Percentiles rank a stretch among this genome's conserved stretches.
Evolutionary conservation across 805 yeast genomes (phyloP).

Genomic region (Ogataea kodamae): DNA sequence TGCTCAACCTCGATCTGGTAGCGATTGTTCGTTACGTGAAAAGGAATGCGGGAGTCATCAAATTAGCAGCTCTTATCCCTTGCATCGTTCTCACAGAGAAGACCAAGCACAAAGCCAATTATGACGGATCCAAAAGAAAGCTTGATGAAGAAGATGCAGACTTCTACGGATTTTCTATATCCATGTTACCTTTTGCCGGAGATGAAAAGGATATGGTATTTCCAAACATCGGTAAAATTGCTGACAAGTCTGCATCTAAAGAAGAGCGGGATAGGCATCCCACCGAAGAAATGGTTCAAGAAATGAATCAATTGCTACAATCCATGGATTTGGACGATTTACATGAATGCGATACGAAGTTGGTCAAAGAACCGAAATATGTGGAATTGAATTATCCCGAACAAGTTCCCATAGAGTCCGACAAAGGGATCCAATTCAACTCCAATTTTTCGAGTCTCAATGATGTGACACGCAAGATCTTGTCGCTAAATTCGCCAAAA

Average conservation of each 20-base stretch:
- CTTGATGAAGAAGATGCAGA: conserved; percentile 16
- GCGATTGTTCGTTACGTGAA: conserved; percentile 66
- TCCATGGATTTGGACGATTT: conserved; percentile 39
- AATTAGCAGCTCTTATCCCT: conserved; percentile 55
- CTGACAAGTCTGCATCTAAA: conserved; percentile 18
- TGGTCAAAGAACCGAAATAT: conserved; percentile 12
- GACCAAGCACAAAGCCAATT: conserved; percentile 14
- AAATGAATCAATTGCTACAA: conserved; percentile 44
- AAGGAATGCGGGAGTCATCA: conserved; percentile 44
- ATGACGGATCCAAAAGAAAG: conserved; percentile 25
- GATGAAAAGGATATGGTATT: conserved; percentile 64
- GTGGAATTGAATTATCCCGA: conserved; percentile 24
- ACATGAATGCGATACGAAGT: conserved; percentile 21
- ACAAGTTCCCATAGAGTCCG: conserved; percentile 12
- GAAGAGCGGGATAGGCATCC: conserved; percentile 31
- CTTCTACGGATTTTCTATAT: conserved; percentile 44
- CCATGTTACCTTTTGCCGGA: conserved; percentile 67
- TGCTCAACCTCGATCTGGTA: conserved; percentile 44
- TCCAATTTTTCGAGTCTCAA: conserved; percentile 7
- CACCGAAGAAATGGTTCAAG: conserved; percentile 34
- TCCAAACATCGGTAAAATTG: conserved; percentile 35
- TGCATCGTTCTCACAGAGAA: conserved; percentile 26
- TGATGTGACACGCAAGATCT: conserved; percentile 15
- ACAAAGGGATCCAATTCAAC: conserved; percentile 16
- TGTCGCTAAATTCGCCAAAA: conserved; percentile 23